A percentile compares a stretch with the other conserved stretches of the same genome.
These are phyloP conservation scores for Globomyces pollinis-pini DNA, from an alignment of 192 early-diverging fungal genomes.

Conservation along the genomic window DNA sequence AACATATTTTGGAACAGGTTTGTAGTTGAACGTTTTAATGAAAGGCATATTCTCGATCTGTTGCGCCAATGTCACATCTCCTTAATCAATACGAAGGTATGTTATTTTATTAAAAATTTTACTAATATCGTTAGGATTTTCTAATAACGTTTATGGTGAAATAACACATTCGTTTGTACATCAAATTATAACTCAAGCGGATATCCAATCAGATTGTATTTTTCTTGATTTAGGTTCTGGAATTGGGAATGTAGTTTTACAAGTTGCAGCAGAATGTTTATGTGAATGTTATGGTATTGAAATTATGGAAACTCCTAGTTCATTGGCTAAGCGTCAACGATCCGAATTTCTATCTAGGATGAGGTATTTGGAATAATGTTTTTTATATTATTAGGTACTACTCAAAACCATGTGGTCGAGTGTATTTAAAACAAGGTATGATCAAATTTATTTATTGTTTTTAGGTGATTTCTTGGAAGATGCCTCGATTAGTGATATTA, in stretches of 20 bases:
- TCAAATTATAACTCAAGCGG: constrained; percentile 70
- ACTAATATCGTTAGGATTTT: too few relatives aligned
- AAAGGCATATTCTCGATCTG: constrained; percentile 81
- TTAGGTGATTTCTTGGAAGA: constrained; percentile 87
- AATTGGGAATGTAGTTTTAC: constrained; percentile 93
- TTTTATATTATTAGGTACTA: too few relatives aligned
- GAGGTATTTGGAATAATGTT: too few relatives aligned
- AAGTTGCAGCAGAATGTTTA: constrained; percentile 83
- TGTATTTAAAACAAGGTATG: constrained; percentile 65
- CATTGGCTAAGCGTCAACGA: constrained; percentile 68
- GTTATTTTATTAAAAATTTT: too few relatives aligned
- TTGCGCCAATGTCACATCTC: constrained; percentile 63
- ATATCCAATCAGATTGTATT: constrained; percentile 52
- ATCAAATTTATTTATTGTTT: too few relatives aligned
- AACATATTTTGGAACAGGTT: constrained; percentile 81
- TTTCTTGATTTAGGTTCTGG: constrained; percentile 92
- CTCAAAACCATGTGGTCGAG: constrained; percentile 33
- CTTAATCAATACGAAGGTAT: constrained; percentile 76
- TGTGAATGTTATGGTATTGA: constrained; percentile 83
- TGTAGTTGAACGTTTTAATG: too few relatives aligned
- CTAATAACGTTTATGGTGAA: constrained; percentile 97
- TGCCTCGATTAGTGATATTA: constrained; percentile 51
- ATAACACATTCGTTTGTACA: constrained; percentile 74
- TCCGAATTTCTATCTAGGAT: constrained; percentile 80
- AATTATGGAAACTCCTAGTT: constrained; percentile 76